Percentiles rank a stretch among this genome's conserved stretches.
These are phyloP conservation scores for Marchantia paleacea DNA, from an alignment of 225 moss, liverwort and hornwort genomes.

Conservation along the genomic window DNA sequence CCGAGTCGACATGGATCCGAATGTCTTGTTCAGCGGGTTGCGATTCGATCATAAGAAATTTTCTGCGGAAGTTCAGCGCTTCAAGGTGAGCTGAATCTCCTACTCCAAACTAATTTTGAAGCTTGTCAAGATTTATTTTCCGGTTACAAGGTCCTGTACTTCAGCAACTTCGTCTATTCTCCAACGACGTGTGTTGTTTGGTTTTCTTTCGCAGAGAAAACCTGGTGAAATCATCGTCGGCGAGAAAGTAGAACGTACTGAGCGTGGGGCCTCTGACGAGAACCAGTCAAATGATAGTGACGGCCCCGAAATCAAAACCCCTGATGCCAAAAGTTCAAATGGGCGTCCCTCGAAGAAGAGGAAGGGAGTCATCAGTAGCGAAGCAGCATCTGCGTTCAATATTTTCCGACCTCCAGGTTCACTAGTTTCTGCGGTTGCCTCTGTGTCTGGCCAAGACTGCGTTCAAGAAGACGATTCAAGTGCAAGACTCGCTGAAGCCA, in stretches of 20 bases:
- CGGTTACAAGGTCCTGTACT: slow-evolving; percentile 8
- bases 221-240: background rate
- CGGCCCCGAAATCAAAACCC: background rate
- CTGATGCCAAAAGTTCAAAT: background rate
- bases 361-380: background rate
- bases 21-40: slow-evolving; percentile 69
- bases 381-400: slow-evolving; percentile 2
- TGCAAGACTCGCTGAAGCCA: slow-evolving; percentile 51
- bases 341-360: background rate
- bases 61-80: slow-evolving; percentile 49
- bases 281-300: background rate
- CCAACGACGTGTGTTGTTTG: background rate
- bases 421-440: background rate
- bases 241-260: background rate
- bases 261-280: background rate
- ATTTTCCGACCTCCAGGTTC: slow-evolving; percentile 19
- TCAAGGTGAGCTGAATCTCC: slow-evolving; percentile 30
- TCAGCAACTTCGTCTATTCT: background rate
- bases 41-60: slow-evolving; percentile 62
- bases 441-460: background rate
- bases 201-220: background rate
- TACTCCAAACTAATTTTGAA: background rate
- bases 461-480: background rate
- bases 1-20: slow-evolving; percentile 50
- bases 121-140: background rate